A percentile compares a stretch with the other conserved stretches of the same genome.
These are phyloP conservation scores for Sphaceloma murrayae DNA, from an alignment of 2,329 filamentous ascomycete genomes.

Conservation along the genomic window DNA sequence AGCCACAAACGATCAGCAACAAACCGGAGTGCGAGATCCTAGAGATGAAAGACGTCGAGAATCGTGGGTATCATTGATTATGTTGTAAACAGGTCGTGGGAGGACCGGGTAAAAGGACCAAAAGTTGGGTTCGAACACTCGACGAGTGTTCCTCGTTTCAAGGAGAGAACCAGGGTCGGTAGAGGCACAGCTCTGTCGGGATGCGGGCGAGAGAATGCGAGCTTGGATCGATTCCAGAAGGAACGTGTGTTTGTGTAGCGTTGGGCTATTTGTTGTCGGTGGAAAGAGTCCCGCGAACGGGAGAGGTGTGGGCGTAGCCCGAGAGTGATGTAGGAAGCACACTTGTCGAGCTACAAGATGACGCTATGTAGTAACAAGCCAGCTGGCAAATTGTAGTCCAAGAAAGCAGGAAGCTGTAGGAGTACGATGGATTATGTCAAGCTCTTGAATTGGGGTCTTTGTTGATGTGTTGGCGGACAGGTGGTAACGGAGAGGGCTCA, in stretches of 20 bases:
- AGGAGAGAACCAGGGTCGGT: constrained; percentile 2
- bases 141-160: background rate
- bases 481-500: constrained; percentile 1
- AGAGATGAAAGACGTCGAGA: constrained; percentile 8
- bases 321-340: background rate
- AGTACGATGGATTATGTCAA: background rate
- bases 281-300: constrained; percentile 12
- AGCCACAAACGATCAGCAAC: background rate
- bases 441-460: constrained; percentile 4
- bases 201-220: background rate
- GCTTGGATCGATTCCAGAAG: constrained; percentile 1
- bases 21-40: constrained; percentile 1
- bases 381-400: constrained; percentile 2
- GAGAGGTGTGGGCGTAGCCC: constrained; percentile 9
- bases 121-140: background rate
- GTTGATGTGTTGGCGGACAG: background rate
- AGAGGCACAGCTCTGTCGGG: too few relatives aligned
- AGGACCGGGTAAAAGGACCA: background rate
- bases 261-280: background rate
- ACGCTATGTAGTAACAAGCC: constrained; percentile 1
- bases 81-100: constrained; percentile 2
- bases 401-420: background rate
- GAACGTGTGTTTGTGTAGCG: background rate
- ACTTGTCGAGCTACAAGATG: too few relatives aligned
- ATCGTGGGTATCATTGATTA: constrained; percentile 16